A percentile compares a stretch with the other conserved stretches of the same genome.
These are phyloP conservation scores for Xenoacremonium recifei DNA, from an alignment of 2,329 filamentous ascomycete genomes.

Conservation along the genomic window DNA sequence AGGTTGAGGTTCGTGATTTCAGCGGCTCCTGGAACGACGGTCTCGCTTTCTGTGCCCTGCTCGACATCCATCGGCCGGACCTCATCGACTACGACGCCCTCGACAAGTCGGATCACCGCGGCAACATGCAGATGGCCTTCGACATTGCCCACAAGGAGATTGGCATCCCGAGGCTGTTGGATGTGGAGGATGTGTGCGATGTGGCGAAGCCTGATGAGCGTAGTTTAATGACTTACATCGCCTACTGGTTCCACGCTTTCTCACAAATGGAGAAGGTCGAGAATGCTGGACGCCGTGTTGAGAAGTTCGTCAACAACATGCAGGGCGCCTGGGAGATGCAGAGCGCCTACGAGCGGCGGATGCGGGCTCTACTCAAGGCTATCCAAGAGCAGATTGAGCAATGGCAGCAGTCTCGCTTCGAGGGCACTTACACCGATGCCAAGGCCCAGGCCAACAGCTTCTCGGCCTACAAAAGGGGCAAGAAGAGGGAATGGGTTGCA, in stretches of 20 bases:
- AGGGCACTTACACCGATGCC: slow-evolving; percentile 88
- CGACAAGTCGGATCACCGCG: slow-evolving; percentile 90
- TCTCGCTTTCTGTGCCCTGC: slow-evolving; percentile 89
- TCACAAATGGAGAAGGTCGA: slow-evolving; percentile 99
- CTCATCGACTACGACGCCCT: slow-evolving; percentile 94
- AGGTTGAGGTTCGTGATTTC: slow-evolving; percentile 94
- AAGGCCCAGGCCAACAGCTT: slow-evolving; percentile 84
- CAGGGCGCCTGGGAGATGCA: slow-evolving; percentile 99
- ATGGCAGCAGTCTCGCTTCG: slow-evolving; percentile 81
- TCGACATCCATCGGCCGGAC: slow-evolving; percentile 96
- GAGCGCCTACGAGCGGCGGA: slow-evolving; percentile 87
- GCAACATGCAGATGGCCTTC: slow-evolving; percentile 98
- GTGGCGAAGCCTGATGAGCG: slow-evolving; percentile 94
- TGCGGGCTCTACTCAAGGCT: slow-evolving; percentile 75
- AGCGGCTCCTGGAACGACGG: slow-evolving; percentile 97
- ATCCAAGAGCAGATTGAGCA: slow-evolving; percentile 70
- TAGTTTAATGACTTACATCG: slow-evolving; percentile 98
- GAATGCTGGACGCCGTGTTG: slow-evolving; percentile 91
- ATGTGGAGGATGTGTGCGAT: slow-evolving; percentile 97
- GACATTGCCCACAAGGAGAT: slow-evolving; percentile 96
- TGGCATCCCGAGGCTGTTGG: slow-evolving; percentile 90
- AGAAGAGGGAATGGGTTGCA: slow-evolving; percentile 94
- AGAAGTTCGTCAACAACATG: slow-evolving; percentile 99
- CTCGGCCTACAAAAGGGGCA: slow-evolving; percentile 82
- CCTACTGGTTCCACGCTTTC: slow-evolving; percentile 99